Percentiles rank a stretch among this genome's conserved stretches.
These are phyloP conservation scores for Ramularia endophylla DNA, from an alignment of 2,329 filamentous ascomycete genomes.

Conservation along the genomic window DNA sequence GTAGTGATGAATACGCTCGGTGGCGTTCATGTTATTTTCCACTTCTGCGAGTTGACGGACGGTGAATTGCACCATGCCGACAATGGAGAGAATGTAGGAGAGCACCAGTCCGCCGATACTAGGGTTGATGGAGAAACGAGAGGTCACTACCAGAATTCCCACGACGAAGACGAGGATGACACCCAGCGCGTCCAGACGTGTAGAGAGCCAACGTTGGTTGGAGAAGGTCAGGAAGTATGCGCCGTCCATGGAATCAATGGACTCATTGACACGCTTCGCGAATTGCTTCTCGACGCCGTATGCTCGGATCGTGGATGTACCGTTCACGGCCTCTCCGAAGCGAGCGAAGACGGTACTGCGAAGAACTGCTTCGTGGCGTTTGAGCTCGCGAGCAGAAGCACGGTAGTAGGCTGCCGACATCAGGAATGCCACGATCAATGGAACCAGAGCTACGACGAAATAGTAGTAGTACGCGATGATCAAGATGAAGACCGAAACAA, in stretches of 20 bases:
- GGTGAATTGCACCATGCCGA: conserved; percentile 94
- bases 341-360: conserved; percentile 84
- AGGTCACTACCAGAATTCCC: conserved; percentile 86
- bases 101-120: conserved; percentile 83
- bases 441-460: conserved; percentile 65
- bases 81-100: conserved; percentile 87
- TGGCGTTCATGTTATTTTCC: conserved; percentile 97
- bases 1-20: conserved; percentile 87
- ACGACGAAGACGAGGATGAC: conserved; percentile 80
- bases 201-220: conserved; percentile 88
- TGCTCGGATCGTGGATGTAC: conserved; percentile 78
- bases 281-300: conserved; percentile 80
- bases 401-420: conserved; percentile 84
- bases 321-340: conserved; percentile 82
- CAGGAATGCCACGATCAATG: conserved; percentile 70
- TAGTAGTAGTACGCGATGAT: conserved; percentile 96
- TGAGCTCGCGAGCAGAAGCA: conserved; percentile 85
- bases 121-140: conserved; percentile 76
- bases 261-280: conserved; percentile 58
- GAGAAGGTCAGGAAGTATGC: conserved; percentile 94
- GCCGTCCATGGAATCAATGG: conserved; percentile 86
- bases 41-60: conserved; percentile 91
- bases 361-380: conserved; percentile 85
- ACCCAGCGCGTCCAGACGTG: conserved; percentile 78
- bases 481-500: conserved; percentile 75